Percentiles rank a stretch among this genome's conserved stretches.
phyloP scores from a whole-genome alignment of 2,329 filamentous ascomycete species.

The Mycogone perniciosa region DNA sequence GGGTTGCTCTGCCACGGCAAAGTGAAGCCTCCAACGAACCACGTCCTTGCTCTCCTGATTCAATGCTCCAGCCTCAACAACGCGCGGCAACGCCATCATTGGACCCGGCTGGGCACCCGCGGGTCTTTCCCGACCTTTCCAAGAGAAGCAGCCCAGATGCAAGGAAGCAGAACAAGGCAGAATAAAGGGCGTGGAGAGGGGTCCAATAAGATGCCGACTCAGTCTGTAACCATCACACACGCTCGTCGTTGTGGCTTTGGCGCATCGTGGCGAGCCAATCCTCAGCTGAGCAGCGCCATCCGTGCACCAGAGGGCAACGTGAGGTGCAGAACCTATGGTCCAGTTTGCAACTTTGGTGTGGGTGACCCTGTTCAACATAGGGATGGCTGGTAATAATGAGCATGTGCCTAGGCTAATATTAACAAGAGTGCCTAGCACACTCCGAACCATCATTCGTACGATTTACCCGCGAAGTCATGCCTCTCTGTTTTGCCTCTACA shows the following conservation, averaged over 20 bases:
- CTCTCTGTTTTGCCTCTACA: neutral
- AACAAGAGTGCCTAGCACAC: neutral
- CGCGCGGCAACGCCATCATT: neutral
- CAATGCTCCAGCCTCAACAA: neutral
- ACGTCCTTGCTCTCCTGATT: neutral
- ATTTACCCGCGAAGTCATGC: neutral
- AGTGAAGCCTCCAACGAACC: neutral
- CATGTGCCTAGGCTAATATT: neutral
- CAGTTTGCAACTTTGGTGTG: constrained; percentile 1
- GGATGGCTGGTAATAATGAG: neutral
- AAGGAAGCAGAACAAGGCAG: constrained; percentile 2
- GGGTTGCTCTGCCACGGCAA: neutral
- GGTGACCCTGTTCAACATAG: neutral
- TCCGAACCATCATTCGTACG: too few species aligned
- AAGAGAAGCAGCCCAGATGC: neutral
- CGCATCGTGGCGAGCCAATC: constrained; percentile 7
- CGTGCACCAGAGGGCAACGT: constrained; percentile 2
- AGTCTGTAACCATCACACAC: neutral
- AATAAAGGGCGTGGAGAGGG: constrained; percentile 1
- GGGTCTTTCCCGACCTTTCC: neutral
- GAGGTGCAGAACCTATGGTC: neutral
- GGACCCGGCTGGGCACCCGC: neutral
- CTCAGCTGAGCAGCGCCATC: constrained; percentile 10
- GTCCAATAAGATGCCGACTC: constrained; percentile 6
- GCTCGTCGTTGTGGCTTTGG: constrained; percentile 1